Evolutionary conservation across 495 filamentous ascomycete genomes (phyloP).

Genomic region (Neurospora sp.): DNA sequence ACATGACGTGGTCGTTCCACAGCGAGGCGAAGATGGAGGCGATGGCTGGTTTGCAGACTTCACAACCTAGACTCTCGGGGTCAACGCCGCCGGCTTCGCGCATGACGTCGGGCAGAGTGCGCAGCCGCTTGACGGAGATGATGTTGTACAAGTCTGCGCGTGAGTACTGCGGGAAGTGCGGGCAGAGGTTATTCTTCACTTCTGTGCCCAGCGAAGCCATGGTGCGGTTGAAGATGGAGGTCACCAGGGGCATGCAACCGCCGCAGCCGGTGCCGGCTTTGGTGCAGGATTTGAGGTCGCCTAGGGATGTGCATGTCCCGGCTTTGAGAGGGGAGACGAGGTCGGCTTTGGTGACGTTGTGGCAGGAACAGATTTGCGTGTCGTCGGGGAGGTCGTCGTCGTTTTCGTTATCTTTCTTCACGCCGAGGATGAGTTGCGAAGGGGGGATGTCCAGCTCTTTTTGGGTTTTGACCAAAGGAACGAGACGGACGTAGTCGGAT

Average conservation of each 20-base stretch:
- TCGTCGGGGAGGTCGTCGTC: constrained; percentile 53
- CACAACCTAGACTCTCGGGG: constrained; percentile 68
- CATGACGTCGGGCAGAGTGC: constrained; percentile 75
- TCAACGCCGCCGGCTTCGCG: constrained; percentile 61
- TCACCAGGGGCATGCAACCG: constrained; percentile 87
- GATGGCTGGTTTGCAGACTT: constrained; percentile 81
- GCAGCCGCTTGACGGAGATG: constrained; percentile 70
- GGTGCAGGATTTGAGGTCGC: constrained; percentile 85
- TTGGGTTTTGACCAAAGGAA: constrained; percentile 85
- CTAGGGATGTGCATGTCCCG: constrained; percentile 75
- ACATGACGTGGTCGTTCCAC: constrained; percentile 83
- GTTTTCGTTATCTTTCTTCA: constrained; percentile 62
- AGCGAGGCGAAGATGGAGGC: constrained; percentile 77
- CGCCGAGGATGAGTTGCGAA: constrained; percentile 81
- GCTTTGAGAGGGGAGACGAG: constrained; percentile 64
- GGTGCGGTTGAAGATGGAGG: constrained; percentile 85
- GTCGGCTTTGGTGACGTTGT: constrained; percentile 90
- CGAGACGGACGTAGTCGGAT: constrained; percentile 85
- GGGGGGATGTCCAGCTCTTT: constrained; percentile 77
- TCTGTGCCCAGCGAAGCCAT: constrained; percentile 88
- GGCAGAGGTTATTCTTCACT: constrained; percentile 79
- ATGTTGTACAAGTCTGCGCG: constrained; percentile 89
- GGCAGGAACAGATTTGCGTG: constrained; percentile 90
- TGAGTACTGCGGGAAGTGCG: constrained; percentile 70
- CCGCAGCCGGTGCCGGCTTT: constrained; percentile 93